Conservation (phyloP, 495 filamentous ascomycete genomes). For the Aspergillus mulundensis region DNA sequence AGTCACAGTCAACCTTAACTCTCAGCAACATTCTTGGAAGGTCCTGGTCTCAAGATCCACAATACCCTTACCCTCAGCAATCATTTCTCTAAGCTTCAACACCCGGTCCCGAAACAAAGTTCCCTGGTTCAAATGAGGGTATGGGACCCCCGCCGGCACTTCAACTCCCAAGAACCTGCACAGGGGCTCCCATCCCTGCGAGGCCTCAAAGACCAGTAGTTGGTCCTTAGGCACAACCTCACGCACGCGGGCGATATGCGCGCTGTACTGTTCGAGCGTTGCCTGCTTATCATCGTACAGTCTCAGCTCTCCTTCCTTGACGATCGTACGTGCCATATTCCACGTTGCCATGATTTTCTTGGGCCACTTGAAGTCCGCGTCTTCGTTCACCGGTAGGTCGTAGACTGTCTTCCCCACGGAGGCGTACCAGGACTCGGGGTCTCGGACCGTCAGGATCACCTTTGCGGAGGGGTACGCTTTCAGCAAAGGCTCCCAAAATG, state of each 20-base stretch:
- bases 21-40: too few species aligned
- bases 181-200: constrained; percentile 41
- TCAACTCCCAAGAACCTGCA: constrained; percentile 31
- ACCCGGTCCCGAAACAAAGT: too few species aligned
- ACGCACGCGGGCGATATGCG: neutral
- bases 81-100: too few species aligned
- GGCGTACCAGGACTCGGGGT: constrained; percentile 42
- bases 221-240: constrained; percentile 29
- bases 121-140: neutral
- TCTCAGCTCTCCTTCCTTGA: too few species aligned
- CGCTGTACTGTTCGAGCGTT: neutral
- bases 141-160: neutral
- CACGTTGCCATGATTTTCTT: too few species aligned
- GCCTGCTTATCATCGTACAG: too few species aligned
- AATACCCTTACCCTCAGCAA: too few species aligned
- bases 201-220: constrained; percentile 31
- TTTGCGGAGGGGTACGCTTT: constrained; percentile 57
- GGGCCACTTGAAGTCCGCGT: too few species aligned
- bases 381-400: constrained; percentile 18
- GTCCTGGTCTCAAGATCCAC: too few species aligned
- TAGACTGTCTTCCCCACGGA: constrained; percentile 26
- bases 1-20: too few species aligned
- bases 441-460: constrained; percentile 49
- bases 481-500: constrained; percentile 52
- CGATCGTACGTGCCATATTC: too few species aligned